Evolutionary conservation across 768 basidiomycete species (phyloP).

Genomic region (Coprinopsis sp.): DNA sequence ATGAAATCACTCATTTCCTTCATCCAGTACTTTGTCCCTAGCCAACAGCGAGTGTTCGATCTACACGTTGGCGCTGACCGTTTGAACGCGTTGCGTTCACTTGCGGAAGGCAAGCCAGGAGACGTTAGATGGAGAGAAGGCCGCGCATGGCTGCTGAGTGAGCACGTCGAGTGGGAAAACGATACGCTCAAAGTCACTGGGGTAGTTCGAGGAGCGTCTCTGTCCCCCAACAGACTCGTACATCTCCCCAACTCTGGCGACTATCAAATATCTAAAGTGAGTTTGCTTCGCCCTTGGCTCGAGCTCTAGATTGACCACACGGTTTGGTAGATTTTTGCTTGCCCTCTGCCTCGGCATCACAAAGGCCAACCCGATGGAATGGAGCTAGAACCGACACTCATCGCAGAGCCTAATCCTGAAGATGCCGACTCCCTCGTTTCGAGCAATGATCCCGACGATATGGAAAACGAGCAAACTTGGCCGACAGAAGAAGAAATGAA

Average conservation of each 20-base stretch:
- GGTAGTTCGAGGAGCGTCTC: slow-evolving; percentile 68
- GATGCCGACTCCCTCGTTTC: slow-evolving; percentile 84
- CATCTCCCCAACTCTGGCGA: slow-evolving; percentile 89
- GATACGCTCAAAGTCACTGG: slow-evolving; percentile 75
- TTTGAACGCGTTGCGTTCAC: slow-evolving; percentile 64
- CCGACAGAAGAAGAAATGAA: slow-evolving; percentile 96
- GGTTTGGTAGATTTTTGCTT: slow-evolving; percentile 60
- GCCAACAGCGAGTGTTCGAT: slow-evolving; percentile 73
- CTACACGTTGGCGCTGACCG: slow-evolving; percentile 59
- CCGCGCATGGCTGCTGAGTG: slow-evolving; percentile 70
- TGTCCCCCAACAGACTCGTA: slow-evolving; percentile 81
- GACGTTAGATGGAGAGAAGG: slow-evolving; percentile 83
- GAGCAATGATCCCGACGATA: slow-evolving; percentile 81
- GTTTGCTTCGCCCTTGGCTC: slow-evolving; percentile 13
- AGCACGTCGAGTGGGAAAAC: slow-evolving; percentile 54
- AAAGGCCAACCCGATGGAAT: slow-evolving; percentile 40
- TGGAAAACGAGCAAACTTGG: slow-evolving; percentile 97
- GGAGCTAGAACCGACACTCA: slow-evolving; percentile 61
- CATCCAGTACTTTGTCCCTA: slow-evolving; percentile 90
- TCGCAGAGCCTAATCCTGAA: slow-evolving; percentile 61
- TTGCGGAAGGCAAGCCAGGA: slow-evolving; percentile 81
- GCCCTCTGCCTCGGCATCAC: slow-evolving; percentile 40
- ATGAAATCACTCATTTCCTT: slow-evolving; percentile 91
- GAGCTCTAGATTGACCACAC: background rate
- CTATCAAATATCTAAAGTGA: slow-evolving; percentile 76